Percentiles rank a stretch among this genome's conserved stretches.
Evolutionary conservation across 2,329 filamentous ascomycete species (phyloP).

Genomic region (Neofusicoccum cordaticola): DNA sequence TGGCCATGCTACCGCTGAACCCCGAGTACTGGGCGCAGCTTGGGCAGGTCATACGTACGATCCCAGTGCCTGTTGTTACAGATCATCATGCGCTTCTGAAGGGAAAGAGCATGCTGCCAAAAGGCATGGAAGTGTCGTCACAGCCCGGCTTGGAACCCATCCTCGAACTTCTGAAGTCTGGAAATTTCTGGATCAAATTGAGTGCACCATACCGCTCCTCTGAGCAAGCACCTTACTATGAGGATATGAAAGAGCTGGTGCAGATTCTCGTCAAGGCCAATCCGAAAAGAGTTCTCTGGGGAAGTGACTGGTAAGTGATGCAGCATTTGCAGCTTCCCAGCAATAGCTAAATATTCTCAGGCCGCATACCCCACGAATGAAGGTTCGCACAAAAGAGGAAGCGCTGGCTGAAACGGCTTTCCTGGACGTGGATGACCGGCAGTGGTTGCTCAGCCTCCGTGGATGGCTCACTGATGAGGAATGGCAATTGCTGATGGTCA

Average conservation of each 20-base stretch:
- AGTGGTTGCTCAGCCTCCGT: too few relatives aligned
- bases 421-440: too few relatives aligned
- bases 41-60: constrained; percentile 23
- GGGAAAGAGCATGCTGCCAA: constrained; percentile 31
- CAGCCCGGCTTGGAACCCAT: constrained; percentile 33
- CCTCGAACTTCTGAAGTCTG: constrained; percentile 30
- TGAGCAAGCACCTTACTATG: constrained; percentile 29
- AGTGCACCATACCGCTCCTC: constrained; percentile 40
- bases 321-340: background rate
- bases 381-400: constrained; percentile 33
- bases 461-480: too few relatives aligned
- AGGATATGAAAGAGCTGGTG: constrained; percentile 32
- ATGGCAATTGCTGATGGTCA: too few relatives aligned
- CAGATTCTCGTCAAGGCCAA: constrained; percentile 34
- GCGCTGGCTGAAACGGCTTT: constrained; percentile 33
- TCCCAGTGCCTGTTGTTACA: constrained; percentile 23
- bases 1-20: constrained; percentile 33
- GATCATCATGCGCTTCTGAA: constrained; percentile 41
- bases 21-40: constrained; percentile 30
- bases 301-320: constrained; percentile 35
- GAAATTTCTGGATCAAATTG: constrained; percentile 38
- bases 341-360: constrained; percentile 17
- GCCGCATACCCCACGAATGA: constrained; percentile 41
- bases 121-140: constrained; percentile 22
- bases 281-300: constrained; percentile 34